Evolutionary conservation across 768 basidiomycete genomes (phyloP), one percentile per base, ranked within the genome.

Genomic region (Kwoniella dejecticola): DNA sequence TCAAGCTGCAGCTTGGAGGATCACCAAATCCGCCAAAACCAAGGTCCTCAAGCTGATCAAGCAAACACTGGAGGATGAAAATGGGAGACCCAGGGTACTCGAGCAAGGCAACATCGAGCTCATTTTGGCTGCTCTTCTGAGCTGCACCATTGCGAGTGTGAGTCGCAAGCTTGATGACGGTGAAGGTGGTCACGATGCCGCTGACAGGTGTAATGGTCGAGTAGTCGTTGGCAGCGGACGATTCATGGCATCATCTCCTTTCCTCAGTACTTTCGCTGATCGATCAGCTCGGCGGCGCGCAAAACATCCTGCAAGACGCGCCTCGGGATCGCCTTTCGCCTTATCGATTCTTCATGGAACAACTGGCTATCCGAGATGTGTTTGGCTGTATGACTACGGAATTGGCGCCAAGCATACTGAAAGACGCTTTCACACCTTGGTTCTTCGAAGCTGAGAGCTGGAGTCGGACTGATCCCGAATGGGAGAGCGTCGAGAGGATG

Each of bases 361-460:
- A 75, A 42, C 52, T 75, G 6, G 73, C 73, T 2, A 72, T 62
- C 13, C 42, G 73, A 2, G 71, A 75, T 36, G 69, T 75, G 1
- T 75, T 75, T 49, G 73, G 73, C 6, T 67, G 69, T 58, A 66
- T 75, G 66, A 72, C 67, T 4, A 75, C 73, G 8, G 70, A 70
- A 29, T 26, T 40, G 21, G 52, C 73, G 1, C 73, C 73, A 2
- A 59, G 46, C 5, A 63, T 75, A 21, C 57, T 75, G 38, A 59
- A 56, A 7, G 53, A 48, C 19, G 69, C 57, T 2, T 75, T 75
- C 61, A 68, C 57, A 13, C 66, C 68, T 5, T 70, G 68, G 67
- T 75, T 70, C 62, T 70, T 68, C 33, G 71, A 70, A 49, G 61
- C 66, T 15, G 66, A 70, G 30, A 30, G 49, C 46, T 72, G 71